Evolutionary conservation across 1,284 basidiomycete genomes (phyloP).

Genomic region (Pisolithus thermaeus): DNA sequence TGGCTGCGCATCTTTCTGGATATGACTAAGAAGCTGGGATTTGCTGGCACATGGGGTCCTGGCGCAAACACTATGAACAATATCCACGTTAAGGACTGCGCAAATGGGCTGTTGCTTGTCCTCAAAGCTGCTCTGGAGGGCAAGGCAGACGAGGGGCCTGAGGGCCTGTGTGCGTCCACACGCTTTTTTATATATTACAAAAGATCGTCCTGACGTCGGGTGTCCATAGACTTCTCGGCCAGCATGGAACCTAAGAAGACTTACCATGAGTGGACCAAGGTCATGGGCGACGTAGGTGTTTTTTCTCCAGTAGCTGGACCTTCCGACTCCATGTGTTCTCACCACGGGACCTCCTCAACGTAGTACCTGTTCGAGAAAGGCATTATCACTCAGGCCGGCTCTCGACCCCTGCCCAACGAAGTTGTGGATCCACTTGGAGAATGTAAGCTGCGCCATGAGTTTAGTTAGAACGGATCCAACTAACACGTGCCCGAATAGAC

Average conservation of each 20-base stretch:
- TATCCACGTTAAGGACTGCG: conserved; percentile 36
- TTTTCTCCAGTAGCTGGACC: too few species aligned
- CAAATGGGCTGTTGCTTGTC: conserved; percentile 27
- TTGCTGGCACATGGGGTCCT: conserved; percentile 36
- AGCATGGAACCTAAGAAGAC: conserved; percentile 19
- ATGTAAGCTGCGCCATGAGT: conserved; percentile 22
- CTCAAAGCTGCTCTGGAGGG: conserved; percentile 35
- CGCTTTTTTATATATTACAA: background rate
- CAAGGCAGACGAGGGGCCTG: conserved; percentile 33
- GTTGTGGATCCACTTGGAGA: conserved; percentile 31
- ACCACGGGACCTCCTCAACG: background rate
- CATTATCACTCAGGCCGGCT: conserved; percentile 29
- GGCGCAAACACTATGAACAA: conserved; percentile 34
- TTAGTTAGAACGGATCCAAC: background rate
- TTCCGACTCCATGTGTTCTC: too few species aligned
- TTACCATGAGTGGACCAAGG: conserved; percentile 23
- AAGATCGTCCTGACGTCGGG: background rate
- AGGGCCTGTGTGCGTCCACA: conserved; percentile 30
- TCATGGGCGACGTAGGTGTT: conserved; percentile 34
- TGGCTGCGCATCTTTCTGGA: conserved; percentile 31
- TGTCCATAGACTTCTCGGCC: conserved; percentile 21
- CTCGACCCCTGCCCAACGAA: conserved; percentile 29
- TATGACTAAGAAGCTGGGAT: conserved; percentile 26
- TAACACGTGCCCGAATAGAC: conserved; percentile 19
- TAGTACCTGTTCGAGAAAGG: conserved; percentile 34